Conservation (phyloP, 1,139 yeast genomes). For the Pichia sp. region DNA sequence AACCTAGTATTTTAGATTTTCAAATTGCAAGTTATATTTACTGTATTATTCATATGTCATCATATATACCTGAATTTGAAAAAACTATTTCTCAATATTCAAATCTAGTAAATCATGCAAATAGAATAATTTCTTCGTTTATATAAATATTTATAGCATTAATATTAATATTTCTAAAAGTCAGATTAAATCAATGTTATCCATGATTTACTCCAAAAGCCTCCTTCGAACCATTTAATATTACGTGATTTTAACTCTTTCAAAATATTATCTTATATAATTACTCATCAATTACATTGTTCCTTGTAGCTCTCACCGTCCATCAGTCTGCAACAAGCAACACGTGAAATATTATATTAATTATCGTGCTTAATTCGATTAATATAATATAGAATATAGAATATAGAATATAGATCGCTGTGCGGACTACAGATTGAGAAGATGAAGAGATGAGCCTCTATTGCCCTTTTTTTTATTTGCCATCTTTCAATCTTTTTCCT, state of each 20-base stretch:
- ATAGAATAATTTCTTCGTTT: conserved; percentile 1
- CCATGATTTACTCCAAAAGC: not conserved
- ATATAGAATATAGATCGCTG: no score
- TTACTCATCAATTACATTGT: no score
- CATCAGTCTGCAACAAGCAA: no score
- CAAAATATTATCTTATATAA: no score
- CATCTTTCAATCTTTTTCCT: no score
- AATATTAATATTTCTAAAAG: not conserved
- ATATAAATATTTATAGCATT: not conserved
- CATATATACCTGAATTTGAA: not conserved
- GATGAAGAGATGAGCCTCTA: not conserved
- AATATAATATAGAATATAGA: no score
- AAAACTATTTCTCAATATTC: conserved; percentile 1
- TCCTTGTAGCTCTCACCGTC: no score
- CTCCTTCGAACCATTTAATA: no score
- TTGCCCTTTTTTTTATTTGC: not conserved
- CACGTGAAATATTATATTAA: no score
- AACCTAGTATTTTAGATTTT: conserved; percentile 20
- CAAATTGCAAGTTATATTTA: conserved; percentile 24
- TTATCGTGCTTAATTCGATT: no score
- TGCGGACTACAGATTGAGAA: no score
- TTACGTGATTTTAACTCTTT: no score
- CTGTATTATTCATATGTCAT: conserved; percentile 11
- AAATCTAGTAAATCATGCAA: conserved; percentile 2
- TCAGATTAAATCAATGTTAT: not conserved